Percentiles rank a stretch among this genome's conserved stretches.
Conservation (phyloP, 352 stramenopile species). For the Globisporangium middletonii region DNA sequence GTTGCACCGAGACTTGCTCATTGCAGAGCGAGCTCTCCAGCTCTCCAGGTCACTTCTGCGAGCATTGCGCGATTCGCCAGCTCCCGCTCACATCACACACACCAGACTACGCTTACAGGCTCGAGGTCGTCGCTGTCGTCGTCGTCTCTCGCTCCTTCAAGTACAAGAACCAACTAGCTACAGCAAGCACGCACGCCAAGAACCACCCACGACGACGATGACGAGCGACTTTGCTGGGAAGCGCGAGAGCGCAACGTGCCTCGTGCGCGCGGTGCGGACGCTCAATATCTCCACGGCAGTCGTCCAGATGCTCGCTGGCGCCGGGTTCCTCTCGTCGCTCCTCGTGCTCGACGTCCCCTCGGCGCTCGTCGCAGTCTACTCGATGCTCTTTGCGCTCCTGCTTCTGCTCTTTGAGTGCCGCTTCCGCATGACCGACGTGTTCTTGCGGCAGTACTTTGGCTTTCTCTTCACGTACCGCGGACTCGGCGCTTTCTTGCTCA, state of each 20-base stretch:
- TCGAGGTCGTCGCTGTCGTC: too few relatives aligned
- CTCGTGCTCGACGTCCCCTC: slow-evolving; percentile 30
- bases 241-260: slow-evolving; percentile 21
- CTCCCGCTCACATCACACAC: too few relatives aligned
- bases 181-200: too few relatives aligned
- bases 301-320: slow-evolving; percentile 31
- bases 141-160: too few relatives aligned
- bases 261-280: slow-evolving; percentile 22
- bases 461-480: slow-evolving; percentile 56
- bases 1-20: too few relatives aligned
- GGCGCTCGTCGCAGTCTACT: slow-evolving; percentile 48
- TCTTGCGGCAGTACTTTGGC: slow-evolving; percentile 49
- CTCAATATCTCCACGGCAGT: slow-evolving; percentile 40
- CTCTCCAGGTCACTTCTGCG: not conserved
- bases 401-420: slow-evolving; percentile 51
- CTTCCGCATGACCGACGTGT: slow-evolving; percentile 32
- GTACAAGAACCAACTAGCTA: too few relatives aligned
- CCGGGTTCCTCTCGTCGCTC: slow-evolving; percentile 35
- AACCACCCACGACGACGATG: not conserved
- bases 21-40: too few relatives aligned
- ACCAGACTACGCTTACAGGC: too few relatives aligned
- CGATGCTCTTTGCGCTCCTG: slow-evolving; percentile 38
- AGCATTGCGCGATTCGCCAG: too few relatives aligned
- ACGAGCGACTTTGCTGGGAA: slow-evolving; percentile 6
- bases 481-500: slow-evolving; percentile 42